Percentiles rank a stretch among this genome's conserved stretches.
These are phyloP conservation scores for Monosporascus sp. DNA, from an alignment of 2,329 filamentous ascomycete species.

Conservation along the genomic window DNA sequence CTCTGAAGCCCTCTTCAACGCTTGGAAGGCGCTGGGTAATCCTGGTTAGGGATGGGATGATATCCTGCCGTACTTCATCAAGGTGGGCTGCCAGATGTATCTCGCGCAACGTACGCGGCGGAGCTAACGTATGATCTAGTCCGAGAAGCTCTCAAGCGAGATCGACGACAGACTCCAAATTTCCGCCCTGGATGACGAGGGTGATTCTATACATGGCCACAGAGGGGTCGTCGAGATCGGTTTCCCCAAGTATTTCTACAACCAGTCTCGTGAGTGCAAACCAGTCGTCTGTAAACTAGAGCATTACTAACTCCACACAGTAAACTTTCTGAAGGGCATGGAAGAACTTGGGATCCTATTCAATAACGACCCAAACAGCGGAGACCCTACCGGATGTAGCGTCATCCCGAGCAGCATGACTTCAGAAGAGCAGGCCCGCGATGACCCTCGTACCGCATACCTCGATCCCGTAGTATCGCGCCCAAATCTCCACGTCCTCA, in stretches of 20 bases:
- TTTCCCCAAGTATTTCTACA: constrained; percentile 34
- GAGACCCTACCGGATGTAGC: constrained; percentile 30
- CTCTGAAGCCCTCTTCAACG: constrained; percentile 34
- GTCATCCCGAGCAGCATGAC: constrained; percentile 33
- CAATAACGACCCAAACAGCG: constrained; percentile 31
- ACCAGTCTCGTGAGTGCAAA: constrained; percentile 30
- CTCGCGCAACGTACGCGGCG: not conserved
- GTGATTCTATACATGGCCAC: constrained; percentile 25
- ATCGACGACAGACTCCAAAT: constrained; percentile 15
- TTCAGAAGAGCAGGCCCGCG: constrained; percentile 34
- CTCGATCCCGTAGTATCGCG: constrained; percentile 30
- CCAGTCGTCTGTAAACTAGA: not conserved
- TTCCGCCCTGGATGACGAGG: constrained; percentile 21
- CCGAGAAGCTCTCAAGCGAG: constrained; percentile 30
- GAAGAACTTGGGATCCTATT: constrained; percentile 31
- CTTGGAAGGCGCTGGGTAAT: constrained; percentile 37
- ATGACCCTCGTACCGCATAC: constrained; percentile 36
- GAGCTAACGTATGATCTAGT: constrained; percentile 17
- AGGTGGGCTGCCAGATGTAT: constrained; percentile 25
- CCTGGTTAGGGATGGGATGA: constrained; percentile 37
- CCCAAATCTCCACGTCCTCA: constrained; percentile 34
- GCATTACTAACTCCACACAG: constrained; percentile 18
- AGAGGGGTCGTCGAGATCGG: constrained; percentile 32
- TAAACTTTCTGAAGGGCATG: constrained; percentile 32
- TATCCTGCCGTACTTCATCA: constrained; percentile 44